These are phyloP conservation scores for Suhomyces coccinellae DNA, from an alignment of 1,139 yeast genomes.

Conservation along the genomic window DNA sequence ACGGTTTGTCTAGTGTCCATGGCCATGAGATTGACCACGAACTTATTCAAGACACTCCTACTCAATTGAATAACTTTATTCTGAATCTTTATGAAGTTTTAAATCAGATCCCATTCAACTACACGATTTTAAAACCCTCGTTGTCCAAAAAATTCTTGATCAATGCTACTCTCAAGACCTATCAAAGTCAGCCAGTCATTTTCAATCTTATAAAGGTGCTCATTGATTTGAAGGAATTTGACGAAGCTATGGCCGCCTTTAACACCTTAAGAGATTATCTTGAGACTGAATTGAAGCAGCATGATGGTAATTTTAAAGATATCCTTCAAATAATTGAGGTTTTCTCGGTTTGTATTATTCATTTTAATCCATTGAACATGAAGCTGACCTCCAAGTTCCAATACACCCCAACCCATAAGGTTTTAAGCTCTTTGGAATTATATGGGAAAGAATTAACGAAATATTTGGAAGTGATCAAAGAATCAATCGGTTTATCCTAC, in stretches of 20 bases:
- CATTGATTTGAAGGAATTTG: slow-evolving; percentile 39
- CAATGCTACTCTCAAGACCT: slow-evolving; percentile 34
- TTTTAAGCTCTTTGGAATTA: slow-evolving; percentile 22
- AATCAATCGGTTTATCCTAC: slow-evolving; percentile 31
- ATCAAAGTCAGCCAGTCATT: slow-evolving; percentile 40
- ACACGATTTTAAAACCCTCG: slow-evolving; percentile 26
- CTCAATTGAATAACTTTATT: slow-evolving; percentile 34
- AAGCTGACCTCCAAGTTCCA: slow-evolving; percentile 26
- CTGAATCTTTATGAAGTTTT: slow-evolving; percentile 37
- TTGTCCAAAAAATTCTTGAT: slow-evolving; percentile 36
- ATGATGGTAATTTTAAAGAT: slow-evolving; percentile 35
- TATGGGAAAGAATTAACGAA: slow-evolving; percentile 22
- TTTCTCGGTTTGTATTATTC: slow-evolving; percentile 35
- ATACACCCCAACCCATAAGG: slow-evolving; percentile 25
- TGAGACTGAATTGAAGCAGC: slow-evolving; percentile 36
- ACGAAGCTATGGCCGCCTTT: slow-evolving; percentile 48
- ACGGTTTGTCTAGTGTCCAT: slow-evolving; percentile 3
- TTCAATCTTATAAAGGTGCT: slow-evolving; percentile 36
- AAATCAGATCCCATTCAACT: slow-evolving; percentile 25
- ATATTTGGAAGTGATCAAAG: slow-evolving; percentile 28
- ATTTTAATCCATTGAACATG: slow-evolving; percentile 41
- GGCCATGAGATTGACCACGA: slow-evolving; percentile 9
- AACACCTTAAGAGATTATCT: slow-evolving; percentile 38
- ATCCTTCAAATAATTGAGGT: slow-evolving; percentile 39
- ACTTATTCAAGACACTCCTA: slow-evolving; percentile 6